A percentile compares a stretch with the other conserved stretches of the same genome.
Conservation (phyloP, 148 eudicot genomes). For the Rhododendron molle region DNA sequence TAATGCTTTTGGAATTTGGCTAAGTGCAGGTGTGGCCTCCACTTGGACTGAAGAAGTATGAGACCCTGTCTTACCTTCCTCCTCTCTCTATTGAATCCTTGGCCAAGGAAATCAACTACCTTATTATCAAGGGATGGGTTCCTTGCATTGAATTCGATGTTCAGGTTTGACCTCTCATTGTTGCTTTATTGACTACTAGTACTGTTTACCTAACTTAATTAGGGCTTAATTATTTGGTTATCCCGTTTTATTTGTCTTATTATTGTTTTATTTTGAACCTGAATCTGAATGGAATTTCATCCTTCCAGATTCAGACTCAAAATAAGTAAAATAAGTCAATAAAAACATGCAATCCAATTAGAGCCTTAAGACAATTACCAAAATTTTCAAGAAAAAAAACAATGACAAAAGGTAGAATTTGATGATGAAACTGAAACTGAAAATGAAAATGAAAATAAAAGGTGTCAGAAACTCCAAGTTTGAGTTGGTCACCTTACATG, state of each 20-base stretch:
- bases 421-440: neutral
- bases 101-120: conserved; percentile 51
- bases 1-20: neutral
- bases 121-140: conserved; percentile 53
- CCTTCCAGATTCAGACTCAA: neutral
- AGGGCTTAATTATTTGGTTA: neutral
- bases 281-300: neutral
- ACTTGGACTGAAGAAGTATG: conserved; percentile 42
- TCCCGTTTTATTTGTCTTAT: neutral
- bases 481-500: neutral
- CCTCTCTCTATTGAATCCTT: conserved; percentile 24
- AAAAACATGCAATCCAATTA: neutral
- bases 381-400: neutral
- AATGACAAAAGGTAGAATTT: neutral
- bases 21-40: conserved; percentile 67
- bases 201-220: neutral
- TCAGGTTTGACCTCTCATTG: conserved; percentile 16
- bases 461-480: neutral
- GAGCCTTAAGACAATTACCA: neutral
- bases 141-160: conserved; percentile 68
- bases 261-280: neutral
- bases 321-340: neutral
- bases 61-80: conserved; percentile 77
- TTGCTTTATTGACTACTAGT: neutral
- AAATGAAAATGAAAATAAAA: neutral